These are phyloP conservation scores for Thermomucor indicae-seudaticae DNA, from an alignment of 371 early-diverging fungal species.

Conservation along the genomic window DNA sequence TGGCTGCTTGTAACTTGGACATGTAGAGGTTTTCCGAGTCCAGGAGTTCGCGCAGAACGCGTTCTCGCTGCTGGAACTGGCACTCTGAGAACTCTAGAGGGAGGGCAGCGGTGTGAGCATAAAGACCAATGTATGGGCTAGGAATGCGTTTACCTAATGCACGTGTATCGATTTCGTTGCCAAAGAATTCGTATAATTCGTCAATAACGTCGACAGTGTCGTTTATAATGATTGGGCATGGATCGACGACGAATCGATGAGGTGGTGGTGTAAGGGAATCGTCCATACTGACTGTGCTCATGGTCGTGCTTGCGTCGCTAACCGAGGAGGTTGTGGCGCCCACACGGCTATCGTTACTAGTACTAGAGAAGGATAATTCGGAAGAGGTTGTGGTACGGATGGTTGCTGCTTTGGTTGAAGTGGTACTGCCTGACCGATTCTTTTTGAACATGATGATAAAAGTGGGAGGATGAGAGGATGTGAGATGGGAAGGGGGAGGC, in stretches of 20 bases:
- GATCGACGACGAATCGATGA: background rate
- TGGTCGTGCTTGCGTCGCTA: conserved; percentile 13
- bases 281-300: conserved; percentile 15
- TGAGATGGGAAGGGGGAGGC: background rate
- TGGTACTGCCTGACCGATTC: conserved; percentile 12
- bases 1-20: conserved; percentile 15
- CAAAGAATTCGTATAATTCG: conserved; percentile 22
- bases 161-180: conserved; percentile 7
- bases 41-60: conserved; percentile 9
- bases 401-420: conserved; percentile 9
- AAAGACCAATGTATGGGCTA: background rate
- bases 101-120: background rate
- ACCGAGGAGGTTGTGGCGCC: conserved; percentile 4
- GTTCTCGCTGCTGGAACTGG: conserved; percentile 12
- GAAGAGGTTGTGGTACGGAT: conserved; percentile 15
- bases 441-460: conserved; percentile 11
- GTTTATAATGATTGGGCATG: conserved; percentile 1
- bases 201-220: conserved; percentile 21
- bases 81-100: conserved; percentile 3
- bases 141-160: conserved; percentile 1
- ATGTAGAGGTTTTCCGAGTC: conserved; percentile 16
- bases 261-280: conserved; percentile 8
- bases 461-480: background rate
- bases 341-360: conserved; percentile 12
- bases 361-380: conserved; percentile 8